Evolutionary conservation across 768 basidiomycete genomes (phyloP).

Genomic region (Termitomyces sp.): DNA sequence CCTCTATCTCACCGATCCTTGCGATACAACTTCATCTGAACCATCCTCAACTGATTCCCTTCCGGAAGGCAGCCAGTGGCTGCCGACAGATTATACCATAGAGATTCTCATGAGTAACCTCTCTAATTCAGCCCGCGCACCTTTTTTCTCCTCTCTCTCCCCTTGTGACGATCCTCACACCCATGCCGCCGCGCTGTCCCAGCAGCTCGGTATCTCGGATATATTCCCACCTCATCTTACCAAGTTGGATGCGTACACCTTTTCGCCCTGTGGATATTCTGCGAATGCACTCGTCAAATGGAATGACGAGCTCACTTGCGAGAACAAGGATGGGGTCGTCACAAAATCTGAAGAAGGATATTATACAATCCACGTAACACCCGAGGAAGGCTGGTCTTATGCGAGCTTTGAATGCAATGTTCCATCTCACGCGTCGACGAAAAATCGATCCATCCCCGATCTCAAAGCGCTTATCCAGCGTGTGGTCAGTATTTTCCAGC

Average conservation of each 20-base stretch:
- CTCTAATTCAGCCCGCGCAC: conserved; percentile 62
- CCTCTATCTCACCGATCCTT: conserved; percentile 80
- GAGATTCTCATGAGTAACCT: conserved; percentile 98
- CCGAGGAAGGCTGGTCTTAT: conserved; percentile 97
- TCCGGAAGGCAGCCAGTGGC: conserved; percentile 11
- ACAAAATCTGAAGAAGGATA: conserved; percentile 63
- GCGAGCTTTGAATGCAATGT: conserved; percentile 99
- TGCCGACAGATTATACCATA: conserved; percentile 80
- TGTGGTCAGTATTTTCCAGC: conserved; percentile 91
- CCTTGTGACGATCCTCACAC: conserved; percentile 27
- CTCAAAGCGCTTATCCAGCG: conserved; percentile 77
- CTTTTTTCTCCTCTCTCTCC: conserved; percentile 59
- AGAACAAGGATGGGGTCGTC: not conserved
- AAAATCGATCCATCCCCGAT: conserved; percentile 49
- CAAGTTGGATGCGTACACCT: conserved; percentile 87
- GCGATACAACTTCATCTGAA: conserved; percentile 13
- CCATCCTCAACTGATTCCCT: conserved; percentile 7
- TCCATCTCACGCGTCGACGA: conserved; percentile 38
- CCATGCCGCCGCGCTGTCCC: conserved; percentile 59
- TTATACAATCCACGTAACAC: conserved; percentile 98
- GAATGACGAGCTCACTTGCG: conserved; percentile 28
- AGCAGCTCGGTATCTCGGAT: conserved; percentile 68
- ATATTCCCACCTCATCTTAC: conserved; percentile 80
- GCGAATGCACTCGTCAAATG: conserved; percentile 84
- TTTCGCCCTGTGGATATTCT: conserved; percentile 94